These are phyloP conservation scores for Stromatinia cepivora DNA, from an alignment of 2,329 filamentous ascomycete species.

Conservation along the genomic window DNA sequence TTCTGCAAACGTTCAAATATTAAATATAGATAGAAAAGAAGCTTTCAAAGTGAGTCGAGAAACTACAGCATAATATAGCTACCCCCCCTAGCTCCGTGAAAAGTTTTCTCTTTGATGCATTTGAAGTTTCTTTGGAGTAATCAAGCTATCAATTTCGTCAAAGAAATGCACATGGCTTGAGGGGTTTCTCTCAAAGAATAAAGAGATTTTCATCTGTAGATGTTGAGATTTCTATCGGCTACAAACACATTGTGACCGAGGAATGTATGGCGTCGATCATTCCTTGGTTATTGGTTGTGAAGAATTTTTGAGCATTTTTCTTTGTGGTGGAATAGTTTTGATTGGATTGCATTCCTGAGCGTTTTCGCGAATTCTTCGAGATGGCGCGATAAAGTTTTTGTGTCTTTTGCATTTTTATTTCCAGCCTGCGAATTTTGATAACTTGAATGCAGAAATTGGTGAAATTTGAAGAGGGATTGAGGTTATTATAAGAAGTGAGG, in stretches of 20 bases:
- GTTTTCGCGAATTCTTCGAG: slow-evolving; percentile 10
- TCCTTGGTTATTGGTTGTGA: background rate
- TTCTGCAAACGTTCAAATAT: slow-evolving; percentile 22
- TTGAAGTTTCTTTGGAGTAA: background rate
- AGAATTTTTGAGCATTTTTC: background rate
- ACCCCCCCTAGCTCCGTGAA: slow-evolving; percentile 12
- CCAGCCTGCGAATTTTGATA: background rate
- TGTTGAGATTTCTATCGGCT: background rate
- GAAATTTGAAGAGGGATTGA: background rate
- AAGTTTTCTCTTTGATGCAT: slow-evolving; percentile 4
- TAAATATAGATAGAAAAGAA: slow-evolving; percentile 3
- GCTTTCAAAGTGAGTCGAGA: background rate
- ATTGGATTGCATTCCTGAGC: slow-evolving; percentile 2
- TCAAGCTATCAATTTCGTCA: background rate
- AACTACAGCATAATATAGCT: slow-evolving; percentile 12
- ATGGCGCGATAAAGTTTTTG: background rate
- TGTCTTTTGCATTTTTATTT: background rate
- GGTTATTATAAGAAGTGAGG: background rate
- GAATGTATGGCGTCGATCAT: slow-evolving; percentile 18
- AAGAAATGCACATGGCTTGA: slow-evolving; percentile 13
- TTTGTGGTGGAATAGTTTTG: background rate
- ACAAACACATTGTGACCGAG: slow-evolving; percentile 22
- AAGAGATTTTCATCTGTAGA: background rate
- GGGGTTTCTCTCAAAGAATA: slow-evolving; percentile 2
- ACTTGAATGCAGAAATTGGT: background rate